These are phyloP conservation scores for Phylloporus gajari DNA, from an alignment of 1,284 basidiomycete species.

Conservation along the genomic window DNA sequence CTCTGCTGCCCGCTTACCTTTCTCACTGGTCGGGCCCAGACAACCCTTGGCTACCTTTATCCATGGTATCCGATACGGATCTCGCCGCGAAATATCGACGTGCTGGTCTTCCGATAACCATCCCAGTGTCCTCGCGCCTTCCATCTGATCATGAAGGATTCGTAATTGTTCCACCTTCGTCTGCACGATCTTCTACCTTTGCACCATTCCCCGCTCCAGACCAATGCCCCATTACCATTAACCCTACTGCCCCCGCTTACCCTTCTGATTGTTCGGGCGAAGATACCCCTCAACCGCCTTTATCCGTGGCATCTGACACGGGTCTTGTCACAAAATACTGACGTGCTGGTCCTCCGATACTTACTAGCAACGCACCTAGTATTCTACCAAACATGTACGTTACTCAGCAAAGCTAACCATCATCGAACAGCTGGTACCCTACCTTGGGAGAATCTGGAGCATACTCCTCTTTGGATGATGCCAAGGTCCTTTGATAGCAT, in stretches of 20 bases:
- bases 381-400: slow-evolving; percentile 30
- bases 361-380: slow-evolving; percentile 15
- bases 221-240: no score
- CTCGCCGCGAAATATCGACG: slow-evolving; percentile 58
- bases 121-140: no score
- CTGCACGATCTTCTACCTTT: no score
- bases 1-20: no score
- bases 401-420: slow-evolving; percentile 27
- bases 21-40: slow-evolving; percentile 29
- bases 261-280: slow-evolving; percentile 18
- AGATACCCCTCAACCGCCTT: slow-evolving; percentile 33
- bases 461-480: slow-evolving; percentile 39
- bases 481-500: slow-evolving; percentile 35
- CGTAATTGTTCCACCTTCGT: slow-evolving; percentile 45
- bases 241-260: no score
- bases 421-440: slow-evolving; percentile 33
- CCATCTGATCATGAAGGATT: no score
- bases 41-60: slow-evolving; percentile 30
- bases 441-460: slow-evolving; percentile 31
- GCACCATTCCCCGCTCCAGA: no score
- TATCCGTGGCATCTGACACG: slow-evolving; percentile 32
- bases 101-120: no score
- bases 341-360: slow-evolving; percentile 33
- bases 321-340: slow-evolving; percentile 61
- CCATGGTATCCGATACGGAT: slow-evolving; percentile 46